Conservation (phyloP, 2,329 filamentous ascomycete species). For the Calonectria fujianensis region DNA sequence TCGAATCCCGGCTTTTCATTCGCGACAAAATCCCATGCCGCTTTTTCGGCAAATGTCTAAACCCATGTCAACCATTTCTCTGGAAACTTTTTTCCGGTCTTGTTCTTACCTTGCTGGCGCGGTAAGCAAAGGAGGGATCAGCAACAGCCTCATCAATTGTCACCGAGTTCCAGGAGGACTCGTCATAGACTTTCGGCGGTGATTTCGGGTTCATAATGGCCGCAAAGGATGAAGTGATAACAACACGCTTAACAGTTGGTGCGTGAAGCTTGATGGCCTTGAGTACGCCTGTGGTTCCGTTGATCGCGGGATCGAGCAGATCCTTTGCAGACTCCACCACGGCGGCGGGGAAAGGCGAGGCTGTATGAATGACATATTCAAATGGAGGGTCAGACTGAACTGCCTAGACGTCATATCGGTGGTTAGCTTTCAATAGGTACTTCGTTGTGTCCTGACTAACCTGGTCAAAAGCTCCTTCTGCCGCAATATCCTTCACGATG, state of each 20-base stretch:
- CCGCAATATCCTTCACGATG: constrained; percentile 55
- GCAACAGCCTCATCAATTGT: constrained; percentile 1
- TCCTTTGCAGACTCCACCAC: background rate
- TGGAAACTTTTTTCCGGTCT: background rate
- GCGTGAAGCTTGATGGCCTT: constrained; percentile 15
- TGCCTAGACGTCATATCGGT: background rate
- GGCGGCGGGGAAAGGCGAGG: constrained; percentile 20
- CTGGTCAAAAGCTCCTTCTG: constrained; percentile 52
- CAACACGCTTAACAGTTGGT: constrained; percentile 13
- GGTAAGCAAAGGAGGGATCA: background rate
- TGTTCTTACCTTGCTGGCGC: constrained; percentile 11
- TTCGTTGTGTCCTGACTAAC: background rate
- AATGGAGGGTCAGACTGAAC: constrained; percentile 11
- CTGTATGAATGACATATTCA: constrained; percentile 29
- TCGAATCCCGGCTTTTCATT: constrained; percentile 24
- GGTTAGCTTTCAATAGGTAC: background rate
- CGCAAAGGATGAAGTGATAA: constrained; percentile 22
- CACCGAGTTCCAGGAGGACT: constrained; percentile 22
- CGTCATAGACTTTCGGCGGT: constrained; percentile 15
- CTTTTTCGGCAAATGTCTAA: constrained; percentile 30
- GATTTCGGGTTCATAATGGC: constrained; percentile 9
- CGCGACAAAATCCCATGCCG: constrained; percentile 30
- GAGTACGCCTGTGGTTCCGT: constrained; percentile 14
- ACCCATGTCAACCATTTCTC: background rate
- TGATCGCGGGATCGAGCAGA: constrained; percentile 17